Percentiles rank a stretch among this genome's conserved stretches.
phyloP scores from a whole-genome alignment of 2,329 filamentous ascomycete species.

The Elsinoe australis region DNA sequence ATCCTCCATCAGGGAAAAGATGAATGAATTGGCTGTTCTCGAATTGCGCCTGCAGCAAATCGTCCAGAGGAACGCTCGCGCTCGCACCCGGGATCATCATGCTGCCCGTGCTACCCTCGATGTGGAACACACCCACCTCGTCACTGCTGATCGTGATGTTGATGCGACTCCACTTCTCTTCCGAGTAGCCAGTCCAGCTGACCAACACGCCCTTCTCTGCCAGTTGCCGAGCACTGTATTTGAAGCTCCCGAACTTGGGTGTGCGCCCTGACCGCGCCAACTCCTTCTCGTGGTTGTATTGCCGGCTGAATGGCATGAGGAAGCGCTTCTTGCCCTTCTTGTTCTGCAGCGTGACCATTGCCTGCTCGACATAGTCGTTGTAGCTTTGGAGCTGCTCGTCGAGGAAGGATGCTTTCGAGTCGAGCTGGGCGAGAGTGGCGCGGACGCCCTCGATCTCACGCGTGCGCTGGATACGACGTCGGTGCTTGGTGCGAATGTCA shows the following conservation, averaged over 20 bases:
- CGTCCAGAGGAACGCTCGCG: slow-evolving; percentile 81
- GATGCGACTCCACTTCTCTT: slow-evolving; percentile 81
- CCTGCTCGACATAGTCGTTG: slow-evolving; percentile 98
- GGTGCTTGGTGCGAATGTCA: slow-evolving; percentile 95
- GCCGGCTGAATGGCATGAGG: slow-evolving; percentile 91
- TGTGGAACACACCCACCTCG: slow-evolving; percentile 84
- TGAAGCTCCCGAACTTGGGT: slow-evolving; percentile 96
- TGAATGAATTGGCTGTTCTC: slow-evolving; percentile 95
- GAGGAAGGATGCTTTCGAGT: slow-evolving; percentile 82
- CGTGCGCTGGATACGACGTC: slow-evolving; percentile 81
- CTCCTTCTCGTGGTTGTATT: slow-evolving; percentile 97
- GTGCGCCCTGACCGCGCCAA: slow-evolving; percentile 85
- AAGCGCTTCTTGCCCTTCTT: slow-evolving; percentile 95
- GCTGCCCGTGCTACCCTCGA: slow-evolving; percentile 83
- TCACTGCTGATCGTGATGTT: slow-evolving; percentile 93
- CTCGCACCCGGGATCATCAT: slow-evolving; percentile 95
- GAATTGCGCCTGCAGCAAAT: slow-evolving; percentile 91
- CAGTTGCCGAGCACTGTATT: slow-evolving; percentile 84
- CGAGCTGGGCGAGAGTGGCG: slow-evolving; percentile 64
- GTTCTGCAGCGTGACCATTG: slow-evolving; percentile 92
- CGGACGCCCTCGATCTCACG: slow-evolving; percentile 81
- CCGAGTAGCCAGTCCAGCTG: slow-evolving; percentile 74
- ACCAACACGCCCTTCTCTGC: slow-evolving; percentile 92
- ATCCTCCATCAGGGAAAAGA: slow-evolving; percentile 64
- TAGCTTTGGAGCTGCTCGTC: slow-evolving; percentile 95